Evolutionary conservation across 331 rosid species (phyloP), one percentile per base, ranked within the genome.

Genomic region (Acacia pycnantha): DNA sequence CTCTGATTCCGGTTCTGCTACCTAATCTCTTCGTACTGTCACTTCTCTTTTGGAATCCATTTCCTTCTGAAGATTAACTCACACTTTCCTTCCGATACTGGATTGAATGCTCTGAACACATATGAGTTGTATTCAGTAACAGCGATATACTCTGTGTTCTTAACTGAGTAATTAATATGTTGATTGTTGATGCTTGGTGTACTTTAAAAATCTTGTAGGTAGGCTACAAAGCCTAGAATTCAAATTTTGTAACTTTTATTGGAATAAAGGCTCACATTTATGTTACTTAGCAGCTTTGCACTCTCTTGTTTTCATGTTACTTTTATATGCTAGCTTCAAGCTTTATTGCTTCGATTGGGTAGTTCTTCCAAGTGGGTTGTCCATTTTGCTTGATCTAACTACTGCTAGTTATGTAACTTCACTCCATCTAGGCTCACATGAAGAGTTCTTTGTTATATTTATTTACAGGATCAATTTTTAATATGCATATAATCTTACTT

Each of bases 11-110:
- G 18, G 11, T 93, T 83, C 3, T 85, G 50, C 12, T 93, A 12
- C 98, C 99, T 41, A 91, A 90, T 88, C 2, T 90, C 53, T 79
- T 93, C 14, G 41, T 90, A 84, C 54, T 92, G 5, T 75, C 88
- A 40, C 62, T 92, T 65, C 65, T 95, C 76, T 61, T 92, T 7
- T 93, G 99, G 99, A 41, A 86, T 66, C 97, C 94, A 2, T 85
- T 77, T 81, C 82, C 77, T 40, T 37, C 61, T 44, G 24, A 8
- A 37, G 77, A 41, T 56, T 79, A 54, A 16, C 26, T 7, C 19
- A 19, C 48, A 61, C 51, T 24, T 59, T 11, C 18, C 26, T 24
- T 22, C 66, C 37, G 27, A 67, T 35, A 3, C 26, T 69, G 0
- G 29, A 19, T 40, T 66, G 46, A 66, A 40, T 40, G 19, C 47